These are phyloP conservation scores for Fonsecaea monophora DNA, from an alignment of 2,329 filamentous ascomycete genomes.

Conservation along the genomic window DNA sequence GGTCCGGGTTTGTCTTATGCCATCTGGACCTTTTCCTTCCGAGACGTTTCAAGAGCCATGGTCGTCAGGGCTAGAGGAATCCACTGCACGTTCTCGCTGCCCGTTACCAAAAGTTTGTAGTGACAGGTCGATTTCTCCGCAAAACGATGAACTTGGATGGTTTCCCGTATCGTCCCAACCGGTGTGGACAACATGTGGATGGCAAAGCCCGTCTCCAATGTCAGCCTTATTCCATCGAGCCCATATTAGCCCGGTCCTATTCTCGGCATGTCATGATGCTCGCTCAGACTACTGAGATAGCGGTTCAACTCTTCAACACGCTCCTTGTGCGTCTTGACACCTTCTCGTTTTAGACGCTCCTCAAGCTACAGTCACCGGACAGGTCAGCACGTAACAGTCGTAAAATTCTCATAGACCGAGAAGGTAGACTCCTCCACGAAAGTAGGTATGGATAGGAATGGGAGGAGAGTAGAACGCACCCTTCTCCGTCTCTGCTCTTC, in stretches of 20 bases:
- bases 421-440: background rate
- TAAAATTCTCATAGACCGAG: background rate
- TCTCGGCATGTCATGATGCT: conserved; percentile 89
- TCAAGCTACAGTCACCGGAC: conserved; percentile 65
- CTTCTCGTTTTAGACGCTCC: conserved; percentile 79
- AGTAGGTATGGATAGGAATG: conserved; percentile 16
- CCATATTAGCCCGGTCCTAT: conserved; percentile 40
- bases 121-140: background rate
- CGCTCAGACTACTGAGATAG: conserved; percentile 87
- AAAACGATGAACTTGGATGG: background rate
- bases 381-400: background rate
- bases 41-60: too few species aligned
- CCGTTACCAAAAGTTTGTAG: background rate
- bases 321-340: conserved; percentile 96
- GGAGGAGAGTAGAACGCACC: conserved; percentile 59
- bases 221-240: background rate
- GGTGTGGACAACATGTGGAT: background rate
- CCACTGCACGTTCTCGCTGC: background rate
- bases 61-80: background rate
- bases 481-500: conserved; percentile 82
- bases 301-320: conserved; percentile 94
- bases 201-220: background rate
- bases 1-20: too few species aligned
- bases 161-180: background rate
- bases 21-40: too few species aligned